phyloP scores from a whole-genome alignment of 257 asterid genomes.

The Jacaranda mimosifolia region DNA sequence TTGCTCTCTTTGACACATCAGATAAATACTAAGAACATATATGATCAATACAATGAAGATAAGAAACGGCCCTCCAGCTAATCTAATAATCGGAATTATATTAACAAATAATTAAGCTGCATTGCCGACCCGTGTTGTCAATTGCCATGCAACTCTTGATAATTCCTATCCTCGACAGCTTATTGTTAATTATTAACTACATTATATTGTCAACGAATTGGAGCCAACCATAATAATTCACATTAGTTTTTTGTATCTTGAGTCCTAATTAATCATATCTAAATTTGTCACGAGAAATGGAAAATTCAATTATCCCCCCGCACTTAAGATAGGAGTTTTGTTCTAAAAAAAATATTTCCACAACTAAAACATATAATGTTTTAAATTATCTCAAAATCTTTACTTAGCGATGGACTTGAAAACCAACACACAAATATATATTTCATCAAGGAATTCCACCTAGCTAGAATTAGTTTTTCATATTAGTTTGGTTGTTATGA shows the following conservation, averaged over 20 bases:
- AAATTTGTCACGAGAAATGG: too few relatives aligned
- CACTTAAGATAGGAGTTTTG: too few relatives aligned
- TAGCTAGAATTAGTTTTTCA: not conserved
- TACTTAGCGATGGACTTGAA: too few relatives aligned
- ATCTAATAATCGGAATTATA: not conserved
- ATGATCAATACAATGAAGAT: not conserved
- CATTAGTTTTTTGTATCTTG: not conserved
- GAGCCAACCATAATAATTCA: conserved; percentile 19
- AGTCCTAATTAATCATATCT: not conserved
- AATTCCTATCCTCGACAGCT: not conserved
- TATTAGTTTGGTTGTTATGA: too few relatives aligned
- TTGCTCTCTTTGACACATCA: conserved; percentile 15
- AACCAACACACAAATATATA: not conserved
- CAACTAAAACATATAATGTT: too few relatives aligned
- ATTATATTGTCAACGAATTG: not conserved
- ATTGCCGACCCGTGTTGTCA: not conserved
- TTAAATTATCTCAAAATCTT: too few relatives aligned
- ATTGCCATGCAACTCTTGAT: not conserved
- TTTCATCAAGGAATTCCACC: not conserved
- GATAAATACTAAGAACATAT: not conserved
- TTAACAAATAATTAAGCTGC: not conserved
- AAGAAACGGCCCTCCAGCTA: not conserved
- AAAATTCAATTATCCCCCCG: too few relatives aligned
- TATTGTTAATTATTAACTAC: not conserved
- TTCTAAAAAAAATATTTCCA: too few relatives aligned